Conservation (phyloP, 1,284 basidiomycete genomes). For the Dichomitus squalens region DNA sequence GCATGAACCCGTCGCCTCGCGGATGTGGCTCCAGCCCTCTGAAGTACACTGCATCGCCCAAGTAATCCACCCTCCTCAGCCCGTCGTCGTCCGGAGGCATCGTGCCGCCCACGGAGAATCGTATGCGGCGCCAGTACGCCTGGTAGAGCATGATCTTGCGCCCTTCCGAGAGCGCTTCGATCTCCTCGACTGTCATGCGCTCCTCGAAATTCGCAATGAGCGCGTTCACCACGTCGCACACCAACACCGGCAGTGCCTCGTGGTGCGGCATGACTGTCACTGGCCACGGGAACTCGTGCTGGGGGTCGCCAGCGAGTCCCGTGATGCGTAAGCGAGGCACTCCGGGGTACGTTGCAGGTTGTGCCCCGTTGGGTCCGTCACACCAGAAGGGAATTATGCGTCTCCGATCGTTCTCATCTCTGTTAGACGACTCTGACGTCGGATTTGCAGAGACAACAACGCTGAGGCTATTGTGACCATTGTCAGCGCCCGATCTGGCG, state of each 20-base stretch:
- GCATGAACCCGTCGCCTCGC: conserved; percentile 52
- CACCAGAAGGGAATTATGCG: conserved; percentile 25
- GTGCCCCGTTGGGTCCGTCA: conserved; percentile 43
- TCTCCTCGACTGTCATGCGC: conserved; percentile 44
- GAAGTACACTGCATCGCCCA: conserved; percentile 52
- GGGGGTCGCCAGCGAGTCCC: conserved; percentile 50
- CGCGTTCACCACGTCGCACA: conserved; percentile 51
- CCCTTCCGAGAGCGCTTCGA: conserved; percentile 28
- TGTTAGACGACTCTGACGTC: neutral
- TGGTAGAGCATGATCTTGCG: conserved; percentile 32
- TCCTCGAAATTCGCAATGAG: conserved; percentile 49
- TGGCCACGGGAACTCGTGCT: conserved; percentile 53
- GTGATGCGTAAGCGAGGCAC: conserved; percentile 55
- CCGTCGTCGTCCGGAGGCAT: conserved; percentile 34
- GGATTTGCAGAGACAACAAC: neutral
- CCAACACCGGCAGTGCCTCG: conserved; percentile 45
- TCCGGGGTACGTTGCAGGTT: conserved; percentile 62
- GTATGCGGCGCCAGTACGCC: conserved; percentile 35
- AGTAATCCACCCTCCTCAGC: conserved; percentile 52
- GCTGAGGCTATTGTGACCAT: neutral
- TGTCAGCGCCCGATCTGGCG: conserved; percentile 4
- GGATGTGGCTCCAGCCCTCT: conserved; percentile 55
- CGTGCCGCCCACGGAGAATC: conserved; percentile 12
- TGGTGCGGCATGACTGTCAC: conserved; percentile 41
- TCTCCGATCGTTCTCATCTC: neutral